A percentile compares a stretch with the other conserved stretches of the same genome.
These are phyloP conservation scores for Pseudonitzschia multiseries DNA, from an alignment of 108 stramenopile species.

Conservation along the genomic window DNA sequence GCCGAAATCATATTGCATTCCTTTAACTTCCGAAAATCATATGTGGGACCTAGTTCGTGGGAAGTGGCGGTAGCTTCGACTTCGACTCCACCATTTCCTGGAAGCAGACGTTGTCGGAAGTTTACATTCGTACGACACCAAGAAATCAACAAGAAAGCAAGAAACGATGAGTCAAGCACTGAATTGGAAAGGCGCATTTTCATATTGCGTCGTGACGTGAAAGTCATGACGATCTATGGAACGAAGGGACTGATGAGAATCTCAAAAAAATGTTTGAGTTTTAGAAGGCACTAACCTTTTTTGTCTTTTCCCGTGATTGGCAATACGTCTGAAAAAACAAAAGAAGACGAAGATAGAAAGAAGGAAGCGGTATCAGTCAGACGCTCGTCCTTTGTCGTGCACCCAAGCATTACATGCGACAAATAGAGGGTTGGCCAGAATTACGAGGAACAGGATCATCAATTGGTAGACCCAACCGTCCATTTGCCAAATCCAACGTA, in stretches of 20 bases:
- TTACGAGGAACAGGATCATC: too few species aligned
- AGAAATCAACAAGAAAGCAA: background rate
- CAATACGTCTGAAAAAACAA: conserved; percentile 20
- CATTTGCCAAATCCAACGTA: background rate
- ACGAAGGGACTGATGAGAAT: background rate
- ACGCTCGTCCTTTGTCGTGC: background rate
- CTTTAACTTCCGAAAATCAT: too few species aligned
- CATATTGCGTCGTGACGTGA: background rate
- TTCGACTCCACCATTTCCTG: conserved; percentile 25
- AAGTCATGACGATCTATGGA: background rate
- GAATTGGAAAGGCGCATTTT: too few species aligned
- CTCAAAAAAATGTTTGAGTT: background rate
- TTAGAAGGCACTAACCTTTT: conserved; percentile 26
- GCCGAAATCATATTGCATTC: too few species aligned
- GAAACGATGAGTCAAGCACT: background rate
- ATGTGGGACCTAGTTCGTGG: background rate
- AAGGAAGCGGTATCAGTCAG: background rate
- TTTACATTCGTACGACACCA: background rate
- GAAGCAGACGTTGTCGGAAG: background rate
- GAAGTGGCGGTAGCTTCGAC: conserved; percentile 20
- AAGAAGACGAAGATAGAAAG: background rate
- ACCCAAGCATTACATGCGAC: background rate
- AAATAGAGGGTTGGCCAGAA: too few species aligned
- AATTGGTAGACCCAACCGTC: too few species aligned
- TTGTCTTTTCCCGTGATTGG: conserved; percentile 42